Evolutionary conservation across 2,329 filamentous ascomycete species (phyloP).

Genomic region (Malbranchea zuffiana): DNA sequence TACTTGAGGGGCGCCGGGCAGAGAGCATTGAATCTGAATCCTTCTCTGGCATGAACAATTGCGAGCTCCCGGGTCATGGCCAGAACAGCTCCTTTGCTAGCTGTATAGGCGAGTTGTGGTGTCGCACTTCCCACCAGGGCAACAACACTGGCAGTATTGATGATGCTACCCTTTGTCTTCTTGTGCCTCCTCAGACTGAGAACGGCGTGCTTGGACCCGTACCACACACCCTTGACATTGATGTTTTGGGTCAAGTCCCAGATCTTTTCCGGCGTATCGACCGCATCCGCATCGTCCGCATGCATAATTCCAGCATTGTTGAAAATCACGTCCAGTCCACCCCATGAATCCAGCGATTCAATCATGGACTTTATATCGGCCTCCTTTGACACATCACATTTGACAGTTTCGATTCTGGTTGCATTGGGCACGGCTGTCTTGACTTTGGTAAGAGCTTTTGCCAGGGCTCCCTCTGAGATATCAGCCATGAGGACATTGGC

Average conservation of each 20-base stretch:
- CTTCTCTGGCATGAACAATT: constrained; percentile 82
- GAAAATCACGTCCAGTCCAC: constrained; percentile 84
- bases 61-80: constrained; percentile 83
- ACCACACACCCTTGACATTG: constrained; percentile 99
- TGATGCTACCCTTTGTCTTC: constrained; percentile 70
- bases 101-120: constrained; percentile 84
- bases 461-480: constrained; percentile 66
- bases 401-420: constrained; percentile 49
- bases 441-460: constrained; percentile 64
- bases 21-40: constrained; percentile 79
- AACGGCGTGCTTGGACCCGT: constrained; percentile 82
- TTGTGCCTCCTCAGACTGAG: constrained; percentile 66
- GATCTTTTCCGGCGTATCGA: constrained; percentile 77
- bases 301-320: constrained; percentile 99
- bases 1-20: constrained; percentile 83
- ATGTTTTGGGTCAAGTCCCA: constrained; percentile 91
- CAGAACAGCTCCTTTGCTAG: constrained; percentile 83
- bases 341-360: constrained; percentile 67
- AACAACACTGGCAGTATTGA: constrained; percentile 87
- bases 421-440: constrained; percentile 57
- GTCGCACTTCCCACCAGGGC: constrained; percentile 78
- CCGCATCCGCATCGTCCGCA: constrained; percentile 63
- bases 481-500: constrained; percentile 78
- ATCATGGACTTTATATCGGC: constrained; percentile 63
- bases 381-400: constrained; percentile 79